phyloP scores from a whole-genome alignment of 257 asterid genomes.

The Knoxia roxburghii region DNA sequence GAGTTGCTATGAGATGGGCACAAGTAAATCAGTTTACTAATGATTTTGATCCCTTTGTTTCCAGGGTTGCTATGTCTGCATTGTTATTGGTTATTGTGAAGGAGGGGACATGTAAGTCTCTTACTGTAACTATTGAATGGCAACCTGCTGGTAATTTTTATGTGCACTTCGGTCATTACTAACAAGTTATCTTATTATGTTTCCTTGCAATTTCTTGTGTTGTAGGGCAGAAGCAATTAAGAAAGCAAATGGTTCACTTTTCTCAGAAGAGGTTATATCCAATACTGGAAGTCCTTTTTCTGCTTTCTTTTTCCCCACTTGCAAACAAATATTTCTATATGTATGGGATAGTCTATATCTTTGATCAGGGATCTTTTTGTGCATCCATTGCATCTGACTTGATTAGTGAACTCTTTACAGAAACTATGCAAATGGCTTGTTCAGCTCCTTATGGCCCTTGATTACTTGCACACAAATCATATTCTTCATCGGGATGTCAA shows the following conservation, averaged over 20 bases:
- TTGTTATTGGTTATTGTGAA: constrained; percentile 88
- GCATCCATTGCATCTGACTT: constrained; percentile 19
- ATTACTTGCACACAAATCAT: constrained; percentile 75
- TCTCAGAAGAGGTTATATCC: constrained; percentile 66
- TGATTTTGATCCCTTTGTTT: constrained; percentile 14
- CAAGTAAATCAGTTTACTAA: neutral
- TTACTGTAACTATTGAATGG: constrained; percentile 8
- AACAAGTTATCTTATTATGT: constrained; percentile 10
- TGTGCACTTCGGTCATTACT: constrained; percentile 3
- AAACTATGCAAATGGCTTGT: constrained; percentile 88
- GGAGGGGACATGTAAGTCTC: constrained; percentile 90
- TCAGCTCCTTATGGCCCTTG: constrained; percentile 88
- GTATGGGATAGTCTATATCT: neutral
- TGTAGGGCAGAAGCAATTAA: constrained; percentile 83
- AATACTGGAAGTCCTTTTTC: neutral
- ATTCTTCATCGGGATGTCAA: constrained; percentile 96
- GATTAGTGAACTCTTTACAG: constrained; percentile 32
- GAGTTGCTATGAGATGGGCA: neutral
- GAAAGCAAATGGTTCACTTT: constrained; percentile 61
- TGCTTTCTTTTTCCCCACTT: neutral
- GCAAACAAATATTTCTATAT: neutral
- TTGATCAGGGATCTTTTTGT: neutral
- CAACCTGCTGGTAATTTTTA: constrained; percentile 3
- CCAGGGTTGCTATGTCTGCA: constrained; percentile 98
- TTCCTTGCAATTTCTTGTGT: constrained; percentile 18